Evolutionary conservation across 2,329 filamentous ascomycete species (phyloP).

Genomic region (Acarospora socialis): DNA sequence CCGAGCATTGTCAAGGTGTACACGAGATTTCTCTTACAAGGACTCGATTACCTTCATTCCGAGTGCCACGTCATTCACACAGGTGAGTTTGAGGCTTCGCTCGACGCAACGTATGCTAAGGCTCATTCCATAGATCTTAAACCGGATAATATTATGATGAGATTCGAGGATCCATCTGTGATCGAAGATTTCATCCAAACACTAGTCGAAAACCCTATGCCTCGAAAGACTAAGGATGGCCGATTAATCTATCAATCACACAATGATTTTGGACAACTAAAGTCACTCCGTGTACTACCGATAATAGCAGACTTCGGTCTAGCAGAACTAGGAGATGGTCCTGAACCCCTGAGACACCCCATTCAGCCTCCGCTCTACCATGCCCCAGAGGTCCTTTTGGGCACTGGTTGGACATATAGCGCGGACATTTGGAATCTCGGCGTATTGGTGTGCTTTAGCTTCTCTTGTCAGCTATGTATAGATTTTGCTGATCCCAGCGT

Average conservation of each 20-base stretch:
- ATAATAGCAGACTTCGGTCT: slow-evolving; percentile 26
- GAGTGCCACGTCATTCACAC: slow-evolving; percentile 29
- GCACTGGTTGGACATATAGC: slow-evolving; percentile 24
- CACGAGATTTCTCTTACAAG: slow-evolving; percentile 24
- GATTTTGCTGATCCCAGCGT: slow-evolving; percentile 7
- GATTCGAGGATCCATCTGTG: slow-evolving; percentile 19
- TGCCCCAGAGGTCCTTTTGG: slow-evolving; percentile 28
- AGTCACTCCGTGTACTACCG: slow-evolving; percentile 15
- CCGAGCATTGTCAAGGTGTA: slow-evolving; percentile 21
- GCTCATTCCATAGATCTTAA: slow-evolving; percentile 25
- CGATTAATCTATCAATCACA: slow-evolving; percentile 22
- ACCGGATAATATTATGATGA: slow-evolving; percentile 30
- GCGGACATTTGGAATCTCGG: slow-evolving; percentile 30
- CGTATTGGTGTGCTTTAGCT: slow-evolving; percentile 19
- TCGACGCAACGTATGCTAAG: slow-evolving; percentile 9
- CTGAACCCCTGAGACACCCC: slow-evolving; percentile 30
- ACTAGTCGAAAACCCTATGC: slow-evolving; percentile 18
- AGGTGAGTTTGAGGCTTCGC: slow-evolving; percentile 17
- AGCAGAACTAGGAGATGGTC: slow-evolving; percentile 22
- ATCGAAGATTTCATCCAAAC: slow-evolving; percentile 21
- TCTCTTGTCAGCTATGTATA: neutral
- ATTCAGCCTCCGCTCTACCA: slow-evolving; percentile 32
- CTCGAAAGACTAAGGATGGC: slow-evolving; percentile 23
- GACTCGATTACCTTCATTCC: slow-evolving; percentile 28
- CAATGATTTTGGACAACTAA: slow-evolving; percentile 19